Percentiles rank a stretch among this genome's conserved stretches.
Conservation (phyloP, 106 monocot genomes). For the Dendrobium huoshanense region DNA sequence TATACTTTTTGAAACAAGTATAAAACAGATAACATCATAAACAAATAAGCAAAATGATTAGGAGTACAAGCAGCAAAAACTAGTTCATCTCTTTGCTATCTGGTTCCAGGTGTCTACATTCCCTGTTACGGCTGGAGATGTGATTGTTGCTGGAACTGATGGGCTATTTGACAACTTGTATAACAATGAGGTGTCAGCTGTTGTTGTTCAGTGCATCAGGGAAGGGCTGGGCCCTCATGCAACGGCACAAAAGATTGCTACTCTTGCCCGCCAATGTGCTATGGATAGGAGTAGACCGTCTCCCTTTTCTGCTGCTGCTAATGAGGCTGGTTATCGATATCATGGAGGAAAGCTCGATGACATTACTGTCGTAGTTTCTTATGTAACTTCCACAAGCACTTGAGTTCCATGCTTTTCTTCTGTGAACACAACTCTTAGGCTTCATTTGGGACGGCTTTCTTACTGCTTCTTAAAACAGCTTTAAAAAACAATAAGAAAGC, state of each 20-base stretch:
- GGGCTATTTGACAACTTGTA: conserved; percentile 71
- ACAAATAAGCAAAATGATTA: too few species aligned
- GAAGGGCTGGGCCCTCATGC: conserved; percentile 47
- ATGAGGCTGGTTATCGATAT: conserved; percentile 66
- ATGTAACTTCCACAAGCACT: conserved; percentile 13
- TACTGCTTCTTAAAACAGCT: too few species aligned
- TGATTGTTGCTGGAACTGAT: conserved; percentile 65
- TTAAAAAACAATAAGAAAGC: too few species aligned
- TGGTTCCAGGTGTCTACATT: conserved; percentile 43
- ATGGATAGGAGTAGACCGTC: conserved; percentile 53
- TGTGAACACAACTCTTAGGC: neutral
- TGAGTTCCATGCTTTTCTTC: neutral
- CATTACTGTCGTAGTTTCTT: conserved; percentile 64
- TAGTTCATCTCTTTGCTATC: neutral
- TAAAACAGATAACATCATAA: too few species aligned
- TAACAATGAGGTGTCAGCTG: conserved; percentile 42
- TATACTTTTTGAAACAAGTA: too few species aligned
- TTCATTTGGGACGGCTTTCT: too few species aligned
- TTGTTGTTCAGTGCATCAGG: conserved; percentile 43
- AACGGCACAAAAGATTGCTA: conserved; percentile 56
- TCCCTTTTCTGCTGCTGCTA: conserved; percentile 64
- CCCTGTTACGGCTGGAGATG: conserved; percentile 55
- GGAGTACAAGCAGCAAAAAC: neutral
- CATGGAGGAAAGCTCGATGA: conserved; percentile 77
- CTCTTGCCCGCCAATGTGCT: conserved; percentile 55